These are phyloP conservation scores for Haplosporangium sp. DNA, from an alignment of 371 early-diverging fungal species.

Conservation along the genomic window DNA sequence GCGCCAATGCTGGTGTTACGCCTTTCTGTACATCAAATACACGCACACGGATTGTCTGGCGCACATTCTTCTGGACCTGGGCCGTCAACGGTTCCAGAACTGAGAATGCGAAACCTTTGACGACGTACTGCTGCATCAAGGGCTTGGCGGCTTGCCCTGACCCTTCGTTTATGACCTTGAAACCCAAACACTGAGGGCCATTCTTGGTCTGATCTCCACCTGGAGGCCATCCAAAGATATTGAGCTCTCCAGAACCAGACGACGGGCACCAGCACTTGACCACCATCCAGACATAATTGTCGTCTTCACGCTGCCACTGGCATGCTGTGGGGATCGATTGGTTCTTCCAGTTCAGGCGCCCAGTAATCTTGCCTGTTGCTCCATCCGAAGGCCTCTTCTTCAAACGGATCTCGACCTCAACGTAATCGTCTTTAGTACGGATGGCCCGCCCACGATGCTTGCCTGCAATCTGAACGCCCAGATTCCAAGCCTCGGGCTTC, in stretches of 20 bases:
- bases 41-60: conserved; percentile 40
- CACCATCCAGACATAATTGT: conserved; percentile 43
- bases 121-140: conserved; percentile 49
- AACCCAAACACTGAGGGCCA: conserved; percentile 44
- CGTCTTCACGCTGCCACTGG: conserved; percentile 47
- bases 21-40: conserved; percentile 50
- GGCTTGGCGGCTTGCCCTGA: conserved; percentile 41
- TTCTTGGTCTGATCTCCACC: conserved; percentile 56
- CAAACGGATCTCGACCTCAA: conserved; percentile 44
- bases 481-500: conserved; percentile 50
- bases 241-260: conserved; percentile 34
- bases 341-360: conserved; percentile 46
- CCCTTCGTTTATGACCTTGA: conserved; percentile 51
- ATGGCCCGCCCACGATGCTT: conserved; percentile 39
- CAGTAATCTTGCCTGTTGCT: conserved; percentile 49
- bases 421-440: conserved; percentile 35
- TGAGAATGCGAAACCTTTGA: conserved; percentile 53
- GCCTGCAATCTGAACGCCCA: conserved; percentile 45
- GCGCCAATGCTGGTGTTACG: conserved; percentile 34
- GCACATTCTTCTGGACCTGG: conserved; percentile 38
- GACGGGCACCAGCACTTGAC: conserved; percentile 47
- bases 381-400: conserved; percentile 50
- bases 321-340: conserved; percentile 26
- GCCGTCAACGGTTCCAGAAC: conserved; percentile 48
- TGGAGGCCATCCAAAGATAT: conserved; percentile 55